Evolutionary conservation across 2,329 filamentous ascomycete species (phyloP).

Genomic region (Cercospora sojina): DNA sequence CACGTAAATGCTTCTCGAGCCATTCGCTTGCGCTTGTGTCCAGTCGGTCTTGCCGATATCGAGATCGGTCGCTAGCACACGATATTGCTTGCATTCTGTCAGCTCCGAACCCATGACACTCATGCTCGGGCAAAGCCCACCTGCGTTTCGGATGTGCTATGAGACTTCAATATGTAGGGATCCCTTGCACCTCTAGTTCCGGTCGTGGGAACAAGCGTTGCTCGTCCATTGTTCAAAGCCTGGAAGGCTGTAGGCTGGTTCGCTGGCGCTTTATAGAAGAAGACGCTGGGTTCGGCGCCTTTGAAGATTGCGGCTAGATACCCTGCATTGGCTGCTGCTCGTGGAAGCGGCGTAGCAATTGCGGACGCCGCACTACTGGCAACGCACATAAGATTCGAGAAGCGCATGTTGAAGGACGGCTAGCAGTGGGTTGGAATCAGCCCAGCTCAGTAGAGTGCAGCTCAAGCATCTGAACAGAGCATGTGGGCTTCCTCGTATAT

Average conservation of each 20-base stretch:
- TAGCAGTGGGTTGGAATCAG: not conserved
- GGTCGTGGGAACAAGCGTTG: not conserved
- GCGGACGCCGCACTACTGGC: not conserved
- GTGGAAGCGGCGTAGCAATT: not conserved
- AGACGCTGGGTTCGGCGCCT: slow-evolving; percentile 1
- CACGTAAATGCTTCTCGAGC: not conserved
- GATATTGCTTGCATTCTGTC: not conserved
- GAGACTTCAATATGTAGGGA: slow-evolving; percentile 1
- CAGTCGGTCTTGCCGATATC: not conserved
- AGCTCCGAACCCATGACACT: not conserved
- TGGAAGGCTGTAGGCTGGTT: not conserved
- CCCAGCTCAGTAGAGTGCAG: not conserved
- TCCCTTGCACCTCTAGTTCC: not conserved
- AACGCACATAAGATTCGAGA: not conserved
- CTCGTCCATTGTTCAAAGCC: not conserved
- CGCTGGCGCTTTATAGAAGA: slow-evolving; percentile 5
- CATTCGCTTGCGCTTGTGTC: not conserved
- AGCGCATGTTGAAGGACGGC: not conserved
- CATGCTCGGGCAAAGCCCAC: not conserved
- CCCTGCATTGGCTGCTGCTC: not conserved
- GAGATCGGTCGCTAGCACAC: not conserved
- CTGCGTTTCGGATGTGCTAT: slow-evolving; percentile 1
- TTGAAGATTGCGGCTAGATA: slow-evolving; percentile 1
- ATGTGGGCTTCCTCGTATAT: not conserved
- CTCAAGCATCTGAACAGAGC: not conserved